Evolutionary conservation across 192 early-diverging fungal species (phyloP).

Genomic region (Gryganskiella cystojenkinii): DNA sequence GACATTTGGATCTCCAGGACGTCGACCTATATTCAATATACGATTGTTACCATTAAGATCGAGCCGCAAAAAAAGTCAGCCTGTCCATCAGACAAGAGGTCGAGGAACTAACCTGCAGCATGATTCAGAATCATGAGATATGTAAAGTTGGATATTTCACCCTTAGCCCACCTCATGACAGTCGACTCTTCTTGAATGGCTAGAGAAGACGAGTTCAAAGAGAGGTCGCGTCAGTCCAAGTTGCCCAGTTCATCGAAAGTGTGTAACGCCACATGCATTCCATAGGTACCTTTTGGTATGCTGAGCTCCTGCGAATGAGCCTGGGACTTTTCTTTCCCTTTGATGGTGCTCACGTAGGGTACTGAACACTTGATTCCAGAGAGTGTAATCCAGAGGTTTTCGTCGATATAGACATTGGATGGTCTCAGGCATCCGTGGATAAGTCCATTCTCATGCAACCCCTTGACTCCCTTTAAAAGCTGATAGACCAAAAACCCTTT

Average conservation of each 20-base stretch:
- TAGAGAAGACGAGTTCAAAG: slow-evolving; percentile 7
- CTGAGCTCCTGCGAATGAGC: background rate
- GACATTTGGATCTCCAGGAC: slow-evolving; percentile 71
- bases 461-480: slow-evolving; percentile 58
- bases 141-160: slow-evolving; percentile 92
- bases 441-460: slow-evolving; percentile 64
- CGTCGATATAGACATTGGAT: slow-evolving; percentile 67
- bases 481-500: slow-evolving; percentile 73
- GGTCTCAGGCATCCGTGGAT: slow-evolving; percentile 65
- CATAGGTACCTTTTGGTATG: slow-evolving; percentile 48
- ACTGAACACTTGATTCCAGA: slow-evolving; percentile 63
- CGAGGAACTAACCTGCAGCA: slow-evolving; percentile 68
- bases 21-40: slow-evolving; percentile 56
- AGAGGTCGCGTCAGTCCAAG: background rate
- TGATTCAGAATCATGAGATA: slow-evolving; percentile 94
- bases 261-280: background rate
- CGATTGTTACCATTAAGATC: too few relatives aligned
- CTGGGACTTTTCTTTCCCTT: background rate
- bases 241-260: too few relatives aligned
- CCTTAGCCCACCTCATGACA: slow-evolving; percentile 77
- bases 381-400: slow-evolving; percentile 68
- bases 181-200: slow-evolving; percentile 58
- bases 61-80: too few relatives aligned
- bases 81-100: too few relatives aligned
- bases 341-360: slow-evolving; percentile 3